These are phyloP conservation scores for Salvia rosmarinus DNA, from an alignment of 257 asterid genomes.

Conservation along the genomic window DNA sequence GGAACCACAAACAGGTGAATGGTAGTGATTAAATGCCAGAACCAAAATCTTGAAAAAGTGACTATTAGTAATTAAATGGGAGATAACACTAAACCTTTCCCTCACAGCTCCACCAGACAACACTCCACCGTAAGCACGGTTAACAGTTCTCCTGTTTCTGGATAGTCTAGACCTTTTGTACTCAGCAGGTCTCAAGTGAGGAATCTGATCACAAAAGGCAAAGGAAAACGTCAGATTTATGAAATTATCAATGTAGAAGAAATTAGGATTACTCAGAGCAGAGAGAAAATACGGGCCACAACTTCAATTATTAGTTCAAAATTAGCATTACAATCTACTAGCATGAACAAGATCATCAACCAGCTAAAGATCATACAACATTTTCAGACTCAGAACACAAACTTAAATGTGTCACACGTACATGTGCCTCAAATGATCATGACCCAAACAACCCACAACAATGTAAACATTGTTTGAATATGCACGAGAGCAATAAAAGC, in stretches of 20 bases:
- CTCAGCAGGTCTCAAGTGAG: slow-evolving; percentile 65
- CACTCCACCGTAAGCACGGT: slow-evolving; percentile 67
- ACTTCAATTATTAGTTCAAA: background rate
- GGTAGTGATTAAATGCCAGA: background rate
- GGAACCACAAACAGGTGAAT: background rate
- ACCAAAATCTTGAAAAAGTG: background rate
- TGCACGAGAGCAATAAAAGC: no score
- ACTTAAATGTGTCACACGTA: background rate
- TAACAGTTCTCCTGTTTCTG: slow-evolving; percentile 60
- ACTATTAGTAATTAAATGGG: background rate
- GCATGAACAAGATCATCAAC: background rate
- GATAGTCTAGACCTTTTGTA: slow-evolving; percentile 63
- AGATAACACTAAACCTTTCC: slow-evolving; percentile 45
- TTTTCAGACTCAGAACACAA: background rate
- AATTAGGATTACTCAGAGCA: background rate
- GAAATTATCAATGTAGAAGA: background rate
- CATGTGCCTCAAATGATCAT: background rate
- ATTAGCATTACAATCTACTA: background rate
- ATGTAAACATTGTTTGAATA: no score
- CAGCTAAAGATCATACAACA: background rate
- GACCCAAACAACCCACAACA: background rate
- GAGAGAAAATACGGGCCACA: background rate
- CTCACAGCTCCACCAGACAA: slow-evolving; percentile 58
- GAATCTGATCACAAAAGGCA: slow-evolving; percentile 40
- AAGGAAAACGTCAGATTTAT: background rate